Evolutionary conservation across 2,329 filamentous ascomycete species (phyloP).

Genomic region (Diplodia corticola): DNA sequence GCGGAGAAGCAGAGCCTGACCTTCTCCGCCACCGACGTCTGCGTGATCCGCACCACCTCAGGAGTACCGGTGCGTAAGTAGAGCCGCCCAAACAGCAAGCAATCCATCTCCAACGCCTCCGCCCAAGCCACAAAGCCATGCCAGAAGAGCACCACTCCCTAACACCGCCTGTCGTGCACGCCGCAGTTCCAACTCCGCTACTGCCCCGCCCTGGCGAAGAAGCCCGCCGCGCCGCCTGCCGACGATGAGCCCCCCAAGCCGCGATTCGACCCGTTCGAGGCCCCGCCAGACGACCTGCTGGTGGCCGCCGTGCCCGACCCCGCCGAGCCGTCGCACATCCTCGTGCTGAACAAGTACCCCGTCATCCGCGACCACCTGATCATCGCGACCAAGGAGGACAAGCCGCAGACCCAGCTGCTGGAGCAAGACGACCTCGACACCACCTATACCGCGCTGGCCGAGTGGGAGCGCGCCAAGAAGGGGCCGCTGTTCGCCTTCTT

Average conservation of each 20-base stretch:
- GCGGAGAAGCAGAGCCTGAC: slow-evolving; percentile 37
- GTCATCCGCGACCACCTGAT: slow-evolving; percentile 72
- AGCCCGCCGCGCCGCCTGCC: slow-evolving; percentile 48
- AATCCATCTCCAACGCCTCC: slow-evolving; percentile 17
- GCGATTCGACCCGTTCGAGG: slow-evolving; percentile 62
- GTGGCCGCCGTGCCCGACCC: slow-evolving; percentile 51
- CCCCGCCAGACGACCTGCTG: slow-evolving; percentile 57
- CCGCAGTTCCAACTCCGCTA: slow-evolving; percentile 70
- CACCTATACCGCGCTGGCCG: slow-evolving; percentile 61
- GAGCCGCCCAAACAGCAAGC: neutral
- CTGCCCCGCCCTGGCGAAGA: slow-evolving; percentile 67
- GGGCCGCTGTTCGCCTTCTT: slow-evolving; percentile 62
- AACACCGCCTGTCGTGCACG: slow-evolving; percentile 10
- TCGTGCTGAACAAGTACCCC: slow-evolving; percentile 76
- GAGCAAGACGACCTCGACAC: slow-evolving; percentile 61
- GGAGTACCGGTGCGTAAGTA: slow-evolving; percentile 40
- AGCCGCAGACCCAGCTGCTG: slow-evolving; percentile 65
- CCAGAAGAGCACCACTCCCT: slow-evolving; percentile 1
- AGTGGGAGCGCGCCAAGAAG: slow-evolving; percentile 48
- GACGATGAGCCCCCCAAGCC: slow-evolving; percentile 24
- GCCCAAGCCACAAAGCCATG: neutral
- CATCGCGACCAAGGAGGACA: slow-evolving; percentile 64
- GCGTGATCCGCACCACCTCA: slow-evolving; percentile 39
- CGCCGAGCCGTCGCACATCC: slow-evolving; percentile 53
- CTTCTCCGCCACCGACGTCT: slow-evolving; percentile 44